Evolutionary conservation across 75 land plant species (phyloP).

Genomic region (Picea glauca): DNA sequence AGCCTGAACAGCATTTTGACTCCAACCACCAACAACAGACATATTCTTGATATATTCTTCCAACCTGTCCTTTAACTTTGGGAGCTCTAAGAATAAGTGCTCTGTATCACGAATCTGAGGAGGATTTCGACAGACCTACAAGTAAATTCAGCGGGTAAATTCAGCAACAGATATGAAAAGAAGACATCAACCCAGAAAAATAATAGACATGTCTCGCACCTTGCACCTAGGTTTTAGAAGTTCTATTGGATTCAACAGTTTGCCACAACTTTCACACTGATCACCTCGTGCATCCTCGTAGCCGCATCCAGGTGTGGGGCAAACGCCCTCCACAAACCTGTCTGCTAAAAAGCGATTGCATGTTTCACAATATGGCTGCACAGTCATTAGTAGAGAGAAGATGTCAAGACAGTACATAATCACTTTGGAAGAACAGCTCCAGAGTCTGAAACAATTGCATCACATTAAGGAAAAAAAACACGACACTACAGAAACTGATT

Average conservation of each 20-base stretch:
- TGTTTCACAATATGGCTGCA: slow-evolving; percentile 87
- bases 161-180: neutral
- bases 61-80: slow-evolving; percentile 58
- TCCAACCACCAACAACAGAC: slow-evolving; percentile 83
- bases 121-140: slow-evolving; percentile 65
- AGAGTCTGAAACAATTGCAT: neutral
- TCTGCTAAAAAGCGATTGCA: slow-evolving; percentile 89
- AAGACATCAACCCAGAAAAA: neutral
- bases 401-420: neutral
- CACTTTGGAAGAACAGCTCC: neutral
- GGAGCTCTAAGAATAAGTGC: slow-evolving; percentile 92
- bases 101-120: slow-evolving; percentile 84
- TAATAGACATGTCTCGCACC: slow-evolving; percentile 27
- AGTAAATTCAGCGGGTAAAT: neutral
- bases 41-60: slow-evolving; percentile 66
- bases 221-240: slow-evolving; percentile 87
- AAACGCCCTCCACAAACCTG: slow-evolving; percentile 87
- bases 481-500: neutral
- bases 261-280: slow-evolving; percentile 93
- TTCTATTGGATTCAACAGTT: slow-evolving; percentile 87
- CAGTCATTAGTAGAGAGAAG: slow-evolving; percentile 6
- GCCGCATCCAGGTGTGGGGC: slow-evolving; percentile 65
- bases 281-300: slow-evolving; percentile 92
- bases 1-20: slow-evolving; percentile 87
- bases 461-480: neutral